phyloP scores from a whole-genome alignment of 192 early-diverging fungal genomes.

The Coemansia sp. region DNA sequence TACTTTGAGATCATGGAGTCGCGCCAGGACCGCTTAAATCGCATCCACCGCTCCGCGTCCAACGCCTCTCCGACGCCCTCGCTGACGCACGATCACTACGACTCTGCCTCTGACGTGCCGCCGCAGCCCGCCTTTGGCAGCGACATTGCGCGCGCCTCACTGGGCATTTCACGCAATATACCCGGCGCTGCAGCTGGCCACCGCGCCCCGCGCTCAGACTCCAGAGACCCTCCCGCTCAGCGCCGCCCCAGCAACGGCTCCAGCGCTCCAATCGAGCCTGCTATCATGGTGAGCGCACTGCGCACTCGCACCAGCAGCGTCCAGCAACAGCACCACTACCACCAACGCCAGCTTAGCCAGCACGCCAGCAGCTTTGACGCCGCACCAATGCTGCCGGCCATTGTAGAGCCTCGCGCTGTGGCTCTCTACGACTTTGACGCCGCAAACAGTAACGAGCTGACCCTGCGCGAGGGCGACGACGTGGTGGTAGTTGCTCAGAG shows the following conservation, averaged over 20 bases:
- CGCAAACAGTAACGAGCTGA: constrained; percentile 71
- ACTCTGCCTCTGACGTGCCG: neutral
- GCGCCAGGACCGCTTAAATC: constrained; percentile 53
- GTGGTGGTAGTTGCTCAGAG: constrained; percentile 80
- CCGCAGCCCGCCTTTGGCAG: neutral
- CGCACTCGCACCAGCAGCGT: constrained; percentile 54
- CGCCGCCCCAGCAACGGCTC: constrained; percentile 32
- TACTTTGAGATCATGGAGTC: constrained; percentile 72
- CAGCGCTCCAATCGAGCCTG: constrained; percentile 11
- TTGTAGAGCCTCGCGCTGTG: constrained; percentile 63
- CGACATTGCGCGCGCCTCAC: constrained; percentile 12
- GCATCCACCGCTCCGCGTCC: constrained; percentile 51
- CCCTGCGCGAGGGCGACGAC: constrained; percentile 70
- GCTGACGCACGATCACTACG: neutral
- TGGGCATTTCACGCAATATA: constrained; percentile 37
- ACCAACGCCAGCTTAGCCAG: constrained; percentile 36
- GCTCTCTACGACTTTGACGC: constrained; percentile 78
- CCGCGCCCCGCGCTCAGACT: constrained; percentile 3
- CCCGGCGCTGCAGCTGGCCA: constrained; percentile 10
- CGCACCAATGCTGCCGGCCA: constrained; percentile 18
- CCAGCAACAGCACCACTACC: constrained; percentile 31
- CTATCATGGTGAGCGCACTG: constrained; percentile 24
- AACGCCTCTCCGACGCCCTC: constrained; percentile 32
- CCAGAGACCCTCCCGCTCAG: constrained; percentile 23
- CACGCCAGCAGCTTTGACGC: constrained; percentile 11